These are phyloP conservation scores for Ascochyta lentis DNA, from an alignment of 2,329 filamentous ascomycete species.

Conservation along the genomic window DNA sequence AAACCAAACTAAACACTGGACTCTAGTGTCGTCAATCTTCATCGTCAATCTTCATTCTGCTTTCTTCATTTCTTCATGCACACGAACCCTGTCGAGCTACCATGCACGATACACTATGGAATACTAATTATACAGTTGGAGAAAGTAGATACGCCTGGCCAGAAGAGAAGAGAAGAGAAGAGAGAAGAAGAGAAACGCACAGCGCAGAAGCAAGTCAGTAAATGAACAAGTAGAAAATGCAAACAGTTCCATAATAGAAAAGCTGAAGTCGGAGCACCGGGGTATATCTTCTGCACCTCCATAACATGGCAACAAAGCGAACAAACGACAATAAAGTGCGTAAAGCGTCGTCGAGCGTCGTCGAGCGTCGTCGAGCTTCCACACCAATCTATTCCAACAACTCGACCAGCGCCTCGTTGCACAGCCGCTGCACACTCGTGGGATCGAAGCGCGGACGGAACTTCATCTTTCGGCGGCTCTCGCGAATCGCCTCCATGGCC, in stretches of 20 bases:
- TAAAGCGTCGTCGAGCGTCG: too few relatives aligned
- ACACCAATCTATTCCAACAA: slow-evolving; percentile 11
- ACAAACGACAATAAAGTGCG: too few relatives aligned
- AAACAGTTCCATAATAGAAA: neutral
- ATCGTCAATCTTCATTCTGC: neutral
- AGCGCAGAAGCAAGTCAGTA: too few relatives aligned
- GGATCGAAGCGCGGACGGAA: slow-evolving; percentile 44
- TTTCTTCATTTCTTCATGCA: neutral
- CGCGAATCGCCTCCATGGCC: slow-evolving; percentile 20
- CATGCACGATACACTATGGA: neutral
- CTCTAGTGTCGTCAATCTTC: neutral
- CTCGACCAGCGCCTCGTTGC: slow-evolving; percentile 40
- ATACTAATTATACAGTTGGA: slow-evolving; percentile 5
- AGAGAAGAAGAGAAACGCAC: too few relatives aligned
- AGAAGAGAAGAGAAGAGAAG: too few relatives aligned
- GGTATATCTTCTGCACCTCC: neutral
- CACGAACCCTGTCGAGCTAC: neutral
- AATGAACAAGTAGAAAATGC: too few relatives aligned
- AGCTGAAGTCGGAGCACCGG: neutral
- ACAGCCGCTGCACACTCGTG: slow-evolving; percentile 31
- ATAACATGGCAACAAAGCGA: neutral
- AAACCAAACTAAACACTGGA: too few relatives aligned
- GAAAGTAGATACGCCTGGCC: neutral
- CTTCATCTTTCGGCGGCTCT: slow-evolving; percentile 21
- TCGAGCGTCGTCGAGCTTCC: too few relatives aligned